Percentiles rank a stretch among this genome's conserved stretches.
Evolutionary conservation across 352 stramenopile genomes (phyloP).

Genomic region (Pythium biforme): DNA sequence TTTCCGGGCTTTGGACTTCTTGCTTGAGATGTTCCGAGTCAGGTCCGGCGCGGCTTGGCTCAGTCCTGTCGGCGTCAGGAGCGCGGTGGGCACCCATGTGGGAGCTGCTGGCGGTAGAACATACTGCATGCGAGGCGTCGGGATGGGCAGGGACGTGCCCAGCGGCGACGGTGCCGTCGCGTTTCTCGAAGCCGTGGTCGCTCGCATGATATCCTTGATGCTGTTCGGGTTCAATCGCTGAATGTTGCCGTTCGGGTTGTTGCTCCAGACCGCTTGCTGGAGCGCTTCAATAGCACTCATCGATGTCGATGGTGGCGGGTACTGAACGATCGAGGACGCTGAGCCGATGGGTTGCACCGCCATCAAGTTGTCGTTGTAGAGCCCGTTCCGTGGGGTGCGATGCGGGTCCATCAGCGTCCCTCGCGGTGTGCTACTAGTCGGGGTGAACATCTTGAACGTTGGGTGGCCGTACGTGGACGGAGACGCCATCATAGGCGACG

Average conservation of each 20-base stretch:
- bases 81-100: slow-evolving; percentile 8
- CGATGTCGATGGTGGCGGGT: background rate
- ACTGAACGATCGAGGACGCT: background rate
- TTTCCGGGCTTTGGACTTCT: slow-evolving; percentile 22
- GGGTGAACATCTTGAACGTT: slow-evolving; percentile 13
- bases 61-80: slow-evolving; percentile 19
- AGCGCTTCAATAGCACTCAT: slow-evolving; percentile 31
- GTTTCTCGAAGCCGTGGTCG: slow-evolving; percentile 13
- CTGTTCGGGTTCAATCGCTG: slow-evolving; percentile 23
- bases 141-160: background rate
- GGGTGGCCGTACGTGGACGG: slow-evolving; percentile 1
- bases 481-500: slow-evolving; percentile 20
- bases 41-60: slow-evolving; percentile 16
- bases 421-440: background rate
- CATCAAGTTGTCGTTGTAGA: slow-evolving; percentile 18
- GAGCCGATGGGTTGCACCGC: slow-evolving; percentile 16
- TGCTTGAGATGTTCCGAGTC: slow-evolving; percentile 24
- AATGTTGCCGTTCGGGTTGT: slow-evolving; percentile 14
- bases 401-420: slow-evolving; percentile 16
- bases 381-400: slow-evolving; percentile 19
- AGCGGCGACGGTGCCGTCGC: slow-evolving; percentile 6
- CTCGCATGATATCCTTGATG: slow-evolving; percentile 24
- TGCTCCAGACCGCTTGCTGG: slow-evolving; percentile 28
- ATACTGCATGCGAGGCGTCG: slow-evolving; percentile 7
- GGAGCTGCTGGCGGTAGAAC: slow-evolving; percentile 5